A percentile compares a stretch with the other conserved stretches of the same genome.
Conservation (phyloP, 1,284 basidiomycete species). For the Rhodotorula sp. region DNA sequence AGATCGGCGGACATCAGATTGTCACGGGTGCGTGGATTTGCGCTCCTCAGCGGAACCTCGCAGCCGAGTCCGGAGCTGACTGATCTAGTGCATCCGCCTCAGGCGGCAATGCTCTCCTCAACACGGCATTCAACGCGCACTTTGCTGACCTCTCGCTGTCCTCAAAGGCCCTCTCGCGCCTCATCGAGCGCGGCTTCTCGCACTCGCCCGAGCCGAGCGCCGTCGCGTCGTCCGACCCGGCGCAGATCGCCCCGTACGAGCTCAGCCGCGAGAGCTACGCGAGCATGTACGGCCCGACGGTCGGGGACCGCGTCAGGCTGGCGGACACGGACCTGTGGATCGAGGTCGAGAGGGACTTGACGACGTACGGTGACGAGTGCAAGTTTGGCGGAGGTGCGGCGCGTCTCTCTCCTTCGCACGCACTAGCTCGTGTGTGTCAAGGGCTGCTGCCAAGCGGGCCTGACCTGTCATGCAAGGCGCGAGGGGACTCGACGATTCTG, state of each 20-base stretch:
- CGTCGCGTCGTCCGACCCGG: background rate
- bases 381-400: constrained; percentile 89
- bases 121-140: constrained; percentile 37
- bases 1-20: constrained; percentile 70
- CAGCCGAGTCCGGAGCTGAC: background rate
- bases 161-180: constrained; percentile 3
- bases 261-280: constrained; percentile 60
- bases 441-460: too few relatives aligned
- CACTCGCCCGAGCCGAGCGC: constrained; percentile 49
- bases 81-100: too few relatives aligned
- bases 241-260: constrained; percentile 6
- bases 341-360: constrained; percentile 84
- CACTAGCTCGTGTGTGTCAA: background rate
- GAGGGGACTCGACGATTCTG: too few relatives aligned
- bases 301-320: constrained; percentile 82
- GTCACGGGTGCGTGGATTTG: constrained; percentile 54
- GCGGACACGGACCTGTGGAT: constrained; percentile 92
- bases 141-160: constrained; percentile 1
- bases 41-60: background rate
- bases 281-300: constrained; percentile 92
- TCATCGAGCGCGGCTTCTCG: constrained; percentile 47
- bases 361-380: constrained; percentile 86
- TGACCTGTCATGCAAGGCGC: too few relatives aligned
- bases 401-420: too few relatives aligned
- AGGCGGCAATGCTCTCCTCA: constrained; percentile 78